Base-by-base conservation (phyloP, 768 basidiomycete genomes). In the Hygrophoropsis aurantiaca region DNA sequence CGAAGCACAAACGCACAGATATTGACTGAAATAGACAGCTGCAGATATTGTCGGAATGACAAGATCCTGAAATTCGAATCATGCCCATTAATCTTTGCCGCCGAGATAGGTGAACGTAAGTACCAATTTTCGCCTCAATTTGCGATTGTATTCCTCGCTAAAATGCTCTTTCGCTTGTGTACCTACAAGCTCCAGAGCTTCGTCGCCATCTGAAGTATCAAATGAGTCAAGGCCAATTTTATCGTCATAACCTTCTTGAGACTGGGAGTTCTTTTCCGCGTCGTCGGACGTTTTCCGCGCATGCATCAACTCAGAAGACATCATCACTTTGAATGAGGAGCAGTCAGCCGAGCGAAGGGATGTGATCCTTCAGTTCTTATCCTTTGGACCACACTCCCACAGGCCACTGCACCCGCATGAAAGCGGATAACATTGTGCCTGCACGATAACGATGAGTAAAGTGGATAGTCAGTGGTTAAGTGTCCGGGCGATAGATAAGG, bases 11-110 rank as follows among this genome's bases (percentile, higher is more conserved):
- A 51, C 78, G 44, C 57, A 84, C 80, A 85, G 58, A 54, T 78
- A 85, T 55, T 85, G 81, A 1, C 79, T 81, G 58, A 85, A 85
- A 61, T 84, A 85, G 11, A 85, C 82, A 3, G 81, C 79, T 2
- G 82, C 81, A 52, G 77, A 78, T 11, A 82, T 61, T 3, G 80
- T 74, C 1, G 78, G 77, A 39, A 82, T 81, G 35, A 79, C 51
- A 2, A 67, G 43, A 55, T 82, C 81, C 79, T 80, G 44, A 3
- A 11, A n/a, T 23, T 32, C 21, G 20, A 20, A 11, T 6, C 7
- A 13, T 38, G 11, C 18, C n/a, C n/a, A n/a, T n/a, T n/a, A n/a
- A n/a, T n/a, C n/a, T n/a, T n/a, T n/a, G n/a, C n/a, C n/a, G n/a
- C n/a, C n/a, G n/a, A n/a, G n/a, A n/a, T n/a, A n/a, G n/a, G n/a